Evolutionary conservation across 192 early-diverging fungal genomes (phyloP).

Genomic region (Umbelopsis sp.): DNA sequence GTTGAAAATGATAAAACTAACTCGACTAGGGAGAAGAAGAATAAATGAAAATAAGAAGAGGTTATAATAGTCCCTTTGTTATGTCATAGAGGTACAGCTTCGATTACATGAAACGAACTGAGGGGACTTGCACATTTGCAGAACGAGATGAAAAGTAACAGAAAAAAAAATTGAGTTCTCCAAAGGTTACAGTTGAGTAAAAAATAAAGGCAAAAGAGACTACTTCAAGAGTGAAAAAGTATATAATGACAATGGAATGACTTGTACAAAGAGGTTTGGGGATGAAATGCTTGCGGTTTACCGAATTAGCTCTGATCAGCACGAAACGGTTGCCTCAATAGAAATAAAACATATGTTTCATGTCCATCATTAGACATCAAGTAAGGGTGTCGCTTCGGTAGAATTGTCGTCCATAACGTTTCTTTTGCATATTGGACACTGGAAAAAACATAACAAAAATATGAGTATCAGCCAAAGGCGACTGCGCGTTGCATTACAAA

Average conservation of each 20-base stretch:
- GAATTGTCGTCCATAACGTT: slow-evolving; percentile 26
- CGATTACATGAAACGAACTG: no score
- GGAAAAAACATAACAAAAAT: not conserved
- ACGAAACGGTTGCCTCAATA: not conserved
- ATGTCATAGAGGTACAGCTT: no score
- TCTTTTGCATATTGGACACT: slow-evolving; percentile 43
- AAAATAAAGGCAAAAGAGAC: not conserved
- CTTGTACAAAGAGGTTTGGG: slow-evolving; percentile 8
- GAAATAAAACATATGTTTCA: not conserved
- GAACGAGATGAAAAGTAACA: no score
- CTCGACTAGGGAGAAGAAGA: not conserved
- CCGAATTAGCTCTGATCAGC: not conserved
- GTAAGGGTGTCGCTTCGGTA: slow-evolving; percentile 29
- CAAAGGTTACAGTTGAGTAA: slow-evolving; percentile 19
- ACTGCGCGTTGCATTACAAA: not conserved
- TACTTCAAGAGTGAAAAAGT: not conserved
- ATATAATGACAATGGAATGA: slow-evolving; percentile 10
- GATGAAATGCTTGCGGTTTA: not conserved
- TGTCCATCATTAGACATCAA: slow-evolving; percentile 4
- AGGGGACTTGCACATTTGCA: no score
- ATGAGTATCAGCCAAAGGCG: not conserved
- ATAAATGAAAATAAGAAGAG: not conserved
- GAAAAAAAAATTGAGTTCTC: slow-evolving; percentile 3
- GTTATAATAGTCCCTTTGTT: no score
- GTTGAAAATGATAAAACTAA: not conserved